These are phyloP conservation scores for Mimosa pudica DNA, from an alignment of 306 rosid species.

Conservation along the genomic window DNA sequence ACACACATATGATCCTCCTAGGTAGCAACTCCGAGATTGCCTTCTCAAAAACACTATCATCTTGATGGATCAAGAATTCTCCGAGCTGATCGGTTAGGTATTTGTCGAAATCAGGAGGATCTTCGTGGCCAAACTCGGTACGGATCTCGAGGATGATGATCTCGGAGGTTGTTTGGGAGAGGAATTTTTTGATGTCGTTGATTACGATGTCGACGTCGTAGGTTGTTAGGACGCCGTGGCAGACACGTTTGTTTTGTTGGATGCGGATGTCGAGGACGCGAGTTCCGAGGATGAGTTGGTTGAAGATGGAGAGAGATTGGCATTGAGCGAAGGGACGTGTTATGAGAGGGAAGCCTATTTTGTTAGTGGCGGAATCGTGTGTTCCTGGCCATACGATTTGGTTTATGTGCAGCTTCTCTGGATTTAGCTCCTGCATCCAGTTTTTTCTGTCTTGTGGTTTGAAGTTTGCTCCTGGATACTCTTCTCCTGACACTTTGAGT, in stretches of 20 bases:
- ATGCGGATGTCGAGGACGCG: constrained; percentile 76
- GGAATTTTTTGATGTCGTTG: constrained; percentile 61
- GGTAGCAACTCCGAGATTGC: constrained; percentile 69
- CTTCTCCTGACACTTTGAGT: constrained; percentile 50
- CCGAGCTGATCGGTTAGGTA: constrained; percentile 68
- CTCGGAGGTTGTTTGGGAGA: constrained; percentile 71
- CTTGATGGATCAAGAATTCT: constrained; percentile 66
- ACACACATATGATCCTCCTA: constrained; percentile 71
- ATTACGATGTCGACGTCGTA: constrained; percentile 75
- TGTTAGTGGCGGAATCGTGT: constrained; percentile 89
- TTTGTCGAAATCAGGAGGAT: constrained; percentile 78
- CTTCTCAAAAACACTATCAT: constrained; percentile 63
- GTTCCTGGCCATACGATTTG: constrained; percentile 94
- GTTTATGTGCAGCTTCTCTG: constrained; percentile 55
- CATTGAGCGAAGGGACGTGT: constrained; percentile 95
- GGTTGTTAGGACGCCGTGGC: constrained; percentile 79
- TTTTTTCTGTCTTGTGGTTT: constrained; percentile 64
- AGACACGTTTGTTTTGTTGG: constrained; percentile 61
- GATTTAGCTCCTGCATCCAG: constrained; percentile 73
- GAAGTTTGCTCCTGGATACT: constrained; percentile 63
- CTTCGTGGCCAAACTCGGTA: constrained; percentile 81
- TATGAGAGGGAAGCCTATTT: constrained; percentile 68
- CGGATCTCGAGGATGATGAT: constrained; percentile 80
- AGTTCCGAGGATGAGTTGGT: constrained; percentile 64
- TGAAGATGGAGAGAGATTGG: constrained; percentile 73